Base-by-base conservation (phyloP, 495 filamentous ascomycete species). In the Coniosporium apollinis region DNA sequence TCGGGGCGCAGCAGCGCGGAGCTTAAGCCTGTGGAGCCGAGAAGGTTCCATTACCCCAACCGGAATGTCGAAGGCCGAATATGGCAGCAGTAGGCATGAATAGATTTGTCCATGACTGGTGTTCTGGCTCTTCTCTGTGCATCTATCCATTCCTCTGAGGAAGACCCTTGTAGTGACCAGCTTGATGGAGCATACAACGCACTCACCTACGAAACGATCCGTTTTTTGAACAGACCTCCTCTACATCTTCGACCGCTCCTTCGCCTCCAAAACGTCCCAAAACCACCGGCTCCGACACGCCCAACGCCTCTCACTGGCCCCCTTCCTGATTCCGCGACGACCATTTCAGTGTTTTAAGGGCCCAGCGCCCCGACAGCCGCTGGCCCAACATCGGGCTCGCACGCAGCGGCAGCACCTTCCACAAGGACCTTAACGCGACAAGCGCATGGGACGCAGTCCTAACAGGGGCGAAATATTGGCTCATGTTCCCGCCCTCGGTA, bases 401-500 rank as follows among this genome's bases (percentile, higher is more conserved):
- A 42, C 24, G 24, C 24, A 26, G 24, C 24, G 13, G 24, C 24
- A 26, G 13, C 24, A 26, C 24, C 24, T 8, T 8, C 24, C 7
- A 26, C 24, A 26, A 26, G 24, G 24, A 26, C 24, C 74, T 74
- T 0, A 81, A 79, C 49, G 73, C 65, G 13, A 76, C 67, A 37
- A 86, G 79, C 44, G 89, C 89, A 2, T 97, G 89, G 89, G 96
- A 97, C 52, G 87, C 89, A 0, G 86, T 96, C 10, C 54, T 97
- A 19, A 67, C 76, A 36, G 89, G 89, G 10, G 74, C 79, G 13
- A 97, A 97, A 54, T 97, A 96, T 61, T 97, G 89, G 89, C 91
- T 97, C 42, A 92, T 84, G 78, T 87, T 94, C 64, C 73, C 89
- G 30, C 60, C 76, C 0, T 64, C 65, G 9, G 60, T 66, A 28